Base-by-base conservation (phyloP, 768 basidiomycete species). In the Termitomyces titanicus region DNA sequence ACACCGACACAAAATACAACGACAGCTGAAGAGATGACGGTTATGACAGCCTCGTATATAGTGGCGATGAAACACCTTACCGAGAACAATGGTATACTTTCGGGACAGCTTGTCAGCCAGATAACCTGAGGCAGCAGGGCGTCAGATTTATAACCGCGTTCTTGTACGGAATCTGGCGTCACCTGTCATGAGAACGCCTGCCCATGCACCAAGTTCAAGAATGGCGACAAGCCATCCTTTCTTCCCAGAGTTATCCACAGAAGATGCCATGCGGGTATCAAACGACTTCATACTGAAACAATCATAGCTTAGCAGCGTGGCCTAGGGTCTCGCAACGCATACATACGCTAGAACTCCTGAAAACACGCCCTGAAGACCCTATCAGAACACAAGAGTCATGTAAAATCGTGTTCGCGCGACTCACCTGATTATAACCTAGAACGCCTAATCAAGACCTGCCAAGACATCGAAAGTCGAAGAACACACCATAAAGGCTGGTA, bases 141-240 rank as follows among this genome's bases (percentile, higher is more conserved):
- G 29, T 33, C 11, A 48, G 34, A n/a, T n/a, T 24, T n/a, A 24
- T 25, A 35, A 22, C 5, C 22, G 10, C 15, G 6, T 31, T 20
- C 31, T 44, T 20, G 10, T 13, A 39, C 2, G 46, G 59, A n/a
- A n/a, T 2, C 27, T 45, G n/a, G 5, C 6, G 6, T 54, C 56
- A 69, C 88, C 89, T 44, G 87, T 88, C 52, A 79, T 70, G 18
- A 92, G 78, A 11, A 88, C 85, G 57, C 89, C 89, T 56, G 85
- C 74, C 84, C 89, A 89, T 22, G 89, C 89, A 54, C 84, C 85
- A 15, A 88, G 75, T 69, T 88, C 86, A 34, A 90, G 78, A 63
- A 90, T 87, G 20, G 87, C 73, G 13, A 88, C 88, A 3, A 92
- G 72, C 82, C 88, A 86, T 10, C 87, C 89, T 69, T 86, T 83